Percentiles rank a stretch among this genome's conserved stretches.
Conservation (phyloP, 2,329 filamentous ascomycete species). For the Emmonsiellopsis sp. region DNA sequence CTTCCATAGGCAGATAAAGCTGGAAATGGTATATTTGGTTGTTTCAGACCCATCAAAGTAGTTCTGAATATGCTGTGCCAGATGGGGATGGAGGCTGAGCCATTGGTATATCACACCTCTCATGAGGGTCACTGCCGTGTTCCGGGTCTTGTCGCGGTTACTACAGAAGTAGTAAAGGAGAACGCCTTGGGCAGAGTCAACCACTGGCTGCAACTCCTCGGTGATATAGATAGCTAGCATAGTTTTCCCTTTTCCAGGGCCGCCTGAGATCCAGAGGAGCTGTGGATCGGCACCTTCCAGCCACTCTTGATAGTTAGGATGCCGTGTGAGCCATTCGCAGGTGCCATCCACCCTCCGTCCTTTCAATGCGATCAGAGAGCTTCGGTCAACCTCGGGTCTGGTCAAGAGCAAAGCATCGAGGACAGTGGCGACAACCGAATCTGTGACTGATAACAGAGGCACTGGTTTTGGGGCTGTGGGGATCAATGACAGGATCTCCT, state of each 20-base stretch:
- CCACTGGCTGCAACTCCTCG: constrained; percentile 10
- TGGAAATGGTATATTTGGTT: constrained; percentile 15
- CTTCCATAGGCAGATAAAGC: constrained; percentile 12
- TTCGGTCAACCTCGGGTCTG: constrained; percentile 16
- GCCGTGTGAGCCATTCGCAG: constrained; percentile 16
- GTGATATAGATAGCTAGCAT: constrained; percentile 19
- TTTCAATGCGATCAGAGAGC: constrained; percentile 15
- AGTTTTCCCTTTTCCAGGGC: constrained; percentile 20
- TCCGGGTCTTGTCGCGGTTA: constrained; percentile 16
- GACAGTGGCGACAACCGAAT: constrained; percentile 10
- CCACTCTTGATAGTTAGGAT: constrained; percentile 14
- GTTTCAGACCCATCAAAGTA: constrained; percentile 12
- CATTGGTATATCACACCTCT: constrained; percentile 17
- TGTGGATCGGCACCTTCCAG: constrained; percentile 5
- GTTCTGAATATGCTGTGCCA: constrained; percentile 10
- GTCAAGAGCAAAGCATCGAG: constrained; percentile 16
- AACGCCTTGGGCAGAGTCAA: constrained; percentile 5
- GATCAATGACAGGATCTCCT: constrained; percentile 10
- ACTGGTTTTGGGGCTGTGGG: neutral
- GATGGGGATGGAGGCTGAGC: constrained; percentile 10
- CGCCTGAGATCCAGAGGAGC: constrained; percentile 18
- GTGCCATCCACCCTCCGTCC: constrained; percentile 14
- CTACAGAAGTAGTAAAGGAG: constrained; percentile 20
- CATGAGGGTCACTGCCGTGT: constrained; percentile 13
- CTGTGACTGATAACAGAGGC: constrained; percentile 8